Percentiles rank a stretch among this genome's conserved stretches.
These are phyloP conservation scores for Candida mesenterica DNA, from an alignment of 1,139 yeast species.

Conservation along the genomic window DNA sequence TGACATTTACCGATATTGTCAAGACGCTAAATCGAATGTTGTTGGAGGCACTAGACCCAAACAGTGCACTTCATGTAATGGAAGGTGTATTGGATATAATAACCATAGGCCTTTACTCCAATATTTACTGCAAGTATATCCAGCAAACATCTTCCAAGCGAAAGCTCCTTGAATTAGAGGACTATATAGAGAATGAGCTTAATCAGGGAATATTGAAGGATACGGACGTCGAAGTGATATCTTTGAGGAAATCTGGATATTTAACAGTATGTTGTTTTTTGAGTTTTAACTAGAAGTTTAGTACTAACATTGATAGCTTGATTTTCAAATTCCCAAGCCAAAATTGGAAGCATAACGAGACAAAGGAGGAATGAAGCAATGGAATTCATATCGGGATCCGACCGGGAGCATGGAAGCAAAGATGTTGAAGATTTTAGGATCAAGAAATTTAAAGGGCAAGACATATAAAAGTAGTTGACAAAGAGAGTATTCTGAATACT, in stretches of 20 bases:
- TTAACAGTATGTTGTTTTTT: background rate
- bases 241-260: constrained; percentile 58
- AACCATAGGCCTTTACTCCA: constrained; percentile 36
- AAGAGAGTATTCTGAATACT: too few relatives aligned
- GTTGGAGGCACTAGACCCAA: constrained; percentile 40
- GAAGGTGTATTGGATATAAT: constrained; percentile 48
- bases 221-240: constrained; percentile 41
- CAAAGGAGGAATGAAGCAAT: too few relatives aligned
- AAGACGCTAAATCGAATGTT: constrained; percentile 44
- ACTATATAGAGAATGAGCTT: constrained; percentile 33
- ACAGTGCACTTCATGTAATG: constrained; percentile 30
- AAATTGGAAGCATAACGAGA: background rate
- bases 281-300: background rate
- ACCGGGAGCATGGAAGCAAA: too few relatives aligned
- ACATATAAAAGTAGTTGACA: too few relatives aligned
- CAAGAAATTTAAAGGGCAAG: too few relatives aligned
- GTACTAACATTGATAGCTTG: constrained; percentile 46
- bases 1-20: constrained; percentile 44
- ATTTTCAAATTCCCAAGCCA: constrained; percentile 51
- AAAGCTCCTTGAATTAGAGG: constrained; percentile 40
- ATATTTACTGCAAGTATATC: constrained; percentile 18
- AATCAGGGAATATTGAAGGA: constrained; percentile 30
- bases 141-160: constrained; percentile 26
- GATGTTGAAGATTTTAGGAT: too few relatives aligned
- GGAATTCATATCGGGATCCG: too few relatives aligned